Evolutionary conservation across 225 moss, liverwort and hornwort genomes (phyloP).

Genomic region (Lunularia cruciata): DNA sequence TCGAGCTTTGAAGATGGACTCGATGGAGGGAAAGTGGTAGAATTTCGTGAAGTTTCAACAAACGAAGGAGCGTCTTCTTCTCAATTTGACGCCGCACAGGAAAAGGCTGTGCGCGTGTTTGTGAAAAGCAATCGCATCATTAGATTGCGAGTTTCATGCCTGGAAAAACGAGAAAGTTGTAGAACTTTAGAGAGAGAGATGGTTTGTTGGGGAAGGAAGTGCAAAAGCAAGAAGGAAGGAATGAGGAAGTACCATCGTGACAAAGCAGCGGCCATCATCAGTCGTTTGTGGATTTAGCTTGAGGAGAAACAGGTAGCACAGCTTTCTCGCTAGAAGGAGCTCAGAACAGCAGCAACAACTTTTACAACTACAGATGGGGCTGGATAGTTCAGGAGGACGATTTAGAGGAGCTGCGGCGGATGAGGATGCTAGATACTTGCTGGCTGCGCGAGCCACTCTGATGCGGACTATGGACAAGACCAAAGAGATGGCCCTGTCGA

Average conservation of each 20-base stretch:
- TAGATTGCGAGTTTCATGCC: too few species aligned
- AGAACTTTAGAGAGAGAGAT: neutral
- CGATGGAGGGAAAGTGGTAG: too few species aligned
- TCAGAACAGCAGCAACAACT: neutral
- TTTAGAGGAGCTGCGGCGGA: too few species aligned
- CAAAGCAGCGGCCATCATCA: neutral
- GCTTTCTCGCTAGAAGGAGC: too few species aligned
- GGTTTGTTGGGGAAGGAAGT: neutral
- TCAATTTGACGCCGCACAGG: too few species aligned
- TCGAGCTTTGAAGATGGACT: too few species aligned
- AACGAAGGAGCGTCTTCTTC: too few species aligned
- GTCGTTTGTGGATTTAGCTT: neutral
- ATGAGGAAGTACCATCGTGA: neutral
- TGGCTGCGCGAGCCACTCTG: slow-evolving; percentile 28
- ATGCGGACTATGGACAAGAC: slow-evolving; percentile 33
- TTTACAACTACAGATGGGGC: slow-evolving; percentile 22
- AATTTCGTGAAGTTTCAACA: too few species aligned
- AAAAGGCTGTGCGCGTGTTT: too few species aligned
- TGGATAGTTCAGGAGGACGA: slow-evolving; percentile 37
- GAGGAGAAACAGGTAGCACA: neutral
- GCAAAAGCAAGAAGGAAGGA: neutral
- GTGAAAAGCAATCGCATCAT: too few species aligned
- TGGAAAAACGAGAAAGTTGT: too few species aligned
- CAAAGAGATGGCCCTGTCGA: slow-evolving; percentile 23
- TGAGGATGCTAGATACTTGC: slow-evolving; percentile 9